These are phyloP conservation scores for Xylaria sp. DNA, from an alignment of 2,329 filamentous ascomycete species.

Conservation along the genomic window DNA sequence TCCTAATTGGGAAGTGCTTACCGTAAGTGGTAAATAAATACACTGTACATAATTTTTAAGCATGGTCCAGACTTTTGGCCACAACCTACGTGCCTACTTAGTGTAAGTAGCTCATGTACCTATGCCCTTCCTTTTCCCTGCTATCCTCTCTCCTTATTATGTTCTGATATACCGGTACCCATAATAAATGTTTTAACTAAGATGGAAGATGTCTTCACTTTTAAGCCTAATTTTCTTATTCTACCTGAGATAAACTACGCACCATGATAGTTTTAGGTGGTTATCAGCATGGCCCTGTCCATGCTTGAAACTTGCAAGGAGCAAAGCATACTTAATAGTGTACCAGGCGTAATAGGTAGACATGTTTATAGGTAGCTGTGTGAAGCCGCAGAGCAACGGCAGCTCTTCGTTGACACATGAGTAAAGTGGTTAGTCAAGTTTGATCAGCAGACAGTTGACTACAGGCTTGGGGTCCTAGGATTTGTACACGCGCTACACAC, in stretches of 20 bases:
- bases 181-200: no score
- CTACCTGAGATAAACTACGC: background rate
- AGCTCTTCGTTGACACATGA: conserved; percentile 13
- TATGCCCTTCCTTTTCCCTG: no score
- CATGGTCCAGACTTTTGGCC: no score
- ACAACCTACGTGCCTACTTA: no score
- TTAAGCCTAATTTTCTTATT: no score
- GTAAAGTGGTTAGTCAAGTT: conserved; percentile 14
- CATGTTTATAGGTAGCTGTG: background rate
- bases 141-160: no score
- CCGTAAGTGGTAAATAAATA: no score
- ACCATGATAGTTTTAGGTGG: background rate
- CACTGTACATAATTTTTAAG: no score
- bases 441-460: conserved; percentile 9
- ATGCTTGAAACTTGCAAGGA: background rate
- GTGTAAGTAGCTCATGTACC: no score
- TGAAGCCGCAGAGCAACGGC: conserved; percentile 10
- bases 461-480: background rate
- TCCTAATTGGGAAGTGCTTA: no score
- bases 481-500: background rate
- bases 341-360: background rate
- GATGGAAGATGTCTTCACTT: no score
- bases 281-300: background rate
- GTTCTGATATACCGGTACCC: no score
- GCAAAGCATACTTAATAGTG: background rate